These are phyloP conservation scores for Jacaranda copaia DNA, from an alignment of 257 asterid species.

Conservation along the genomic window DNA sequence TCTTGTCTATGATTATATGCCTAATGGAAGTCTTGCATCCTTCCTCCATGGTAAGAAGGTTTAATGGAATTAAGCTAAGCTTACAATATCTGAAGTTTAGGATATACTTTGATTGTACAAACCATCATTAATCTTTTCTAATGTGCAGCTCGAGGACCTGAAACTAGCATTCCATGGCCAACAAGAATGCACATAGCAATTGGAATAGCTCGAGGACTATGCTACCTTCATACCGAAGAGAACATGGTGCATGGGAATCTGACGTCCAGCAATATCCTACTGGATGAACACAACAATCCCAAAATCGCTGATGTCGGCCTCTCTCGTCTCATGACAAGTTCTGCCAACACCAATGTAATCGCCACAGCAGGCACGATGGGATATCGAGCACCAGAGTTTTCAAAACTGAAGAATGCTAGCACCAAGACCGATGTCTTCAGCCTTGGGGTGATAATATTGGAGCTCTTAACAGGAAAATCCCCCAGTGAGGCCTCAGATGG, in stretches of 20 bases:
- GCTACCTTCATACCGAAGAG: slow-evolving; percentile 66
- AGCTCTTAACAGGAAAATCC: slow-evolving; percentile 90
- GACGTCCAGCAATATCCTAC: slow-evolving; percentile 70
- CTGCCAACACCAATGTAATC: slow-evolving; percentile 47
- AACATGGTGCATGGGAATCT: slow-evolving; percentile 55
- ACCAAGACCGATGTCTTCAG: slow-evolving; percentile 78
- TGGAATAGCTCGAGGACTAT: slow-evolving; percentile 76
- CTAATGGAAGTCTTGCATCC: slow-evolving; percentile 91
- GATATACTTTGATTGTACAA: not conserved
- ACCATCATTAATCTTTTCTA: slow-evolving; percentile 37
- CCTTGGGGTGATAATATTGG: slow-evolving; percentile 85
- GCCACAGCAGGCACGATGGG: slow-evolving; percentile 71
- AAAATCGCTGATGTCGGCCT: slow-evolving; percentile 67
- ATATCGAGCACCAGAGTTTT: slow-evolving; percentile 87
- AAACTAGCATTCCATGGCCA: slow-evolving; percentile 70
- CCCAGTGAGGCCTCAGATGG: slow-evolving; percentile 90
- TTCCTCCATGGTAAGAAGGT: slow-evolving; percentile 80
- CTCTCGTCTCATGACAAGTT: slow-evolving; percentile 52
- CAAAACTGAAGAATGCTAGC: slow-evolving; percentile 71
- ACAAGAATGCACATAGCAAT: slow-evolving; percentile 73
- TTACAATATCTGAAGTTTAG: not conserved
- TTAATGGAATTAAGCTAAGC: not conserved
- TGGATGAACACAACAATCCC: slow-evolving; percentile 71
- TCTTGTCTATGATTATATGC: slow-evolving; percentile 87
- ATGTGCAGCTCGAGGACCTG: slow-evolving; percentile 65